Percentiles rank a stretch among this genome's conserved stretches.
Evolutionary conservation across 2,329 filamentous ascomycete species (phyloP).

Genomic region (Metarhizium brunneum): DNA sequence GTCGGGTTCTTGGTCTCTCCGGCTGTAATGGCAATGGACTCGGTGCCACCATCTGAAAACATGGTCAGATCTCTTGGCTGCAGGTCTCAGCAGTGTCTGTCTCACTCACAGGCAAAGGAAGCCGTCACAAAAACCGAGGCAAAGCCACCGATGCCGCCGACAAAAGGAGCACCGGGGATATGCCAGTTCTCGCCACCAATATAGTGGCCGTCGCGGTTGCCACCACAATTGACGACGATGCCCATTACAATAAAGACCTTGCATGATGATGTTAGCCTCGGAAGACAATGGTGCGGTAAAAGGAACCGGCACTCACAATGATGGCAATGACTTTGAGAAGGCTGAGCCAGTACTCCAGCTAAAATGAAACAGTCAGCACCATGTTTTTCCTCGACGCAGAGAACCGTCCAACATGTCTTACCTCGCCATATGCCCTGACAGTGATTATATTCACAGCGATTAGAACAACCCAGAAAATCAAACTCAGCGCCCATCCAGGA

Average conservation of each 20-base stretch:
- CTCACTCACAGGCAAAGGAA: constrained; percentile 45
- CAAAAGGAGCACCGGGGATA: constrained; percentile 52
- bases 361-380: neutral
- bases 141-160: constrained; percentile 55
- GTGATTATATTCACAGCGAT: constrained; percentile 31
- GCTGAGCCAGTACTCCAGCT: constrained; percentile 49
- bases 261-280: neutral
- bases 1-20: constrained; percentile 56
- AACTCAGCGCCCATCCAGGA: constrained; percentile 52
- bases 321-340: constrained; percentile 45
- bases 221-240: constrained; percentile 44
- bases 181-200: constrained; percentile 51
- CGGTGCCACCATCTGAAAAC: constrained; percentile 38
- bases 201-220: constrained; percentile 41
- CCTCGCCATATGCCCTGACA: constrained; percentile 26
- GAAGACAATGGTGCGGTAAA: neutral
- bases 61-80: neutral
- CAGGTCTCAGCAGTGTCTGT: neutral
- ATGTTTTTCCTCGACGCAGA: neutral
- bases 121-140: constrained; percentile 46
- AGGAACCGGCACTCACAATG: constrained; percentile 20
- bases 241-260: constrained; percentile 52
- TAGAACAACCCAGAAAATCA: constrained; percentile 51
- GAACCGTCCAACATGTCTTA: constrained; percentile 5
- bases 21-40: constrained; percentile 56